Evolutionary conservation across 2,329 filamentous ascomycete species (phyloP).

Genomic region (Talaromyces sp.): DNA sequence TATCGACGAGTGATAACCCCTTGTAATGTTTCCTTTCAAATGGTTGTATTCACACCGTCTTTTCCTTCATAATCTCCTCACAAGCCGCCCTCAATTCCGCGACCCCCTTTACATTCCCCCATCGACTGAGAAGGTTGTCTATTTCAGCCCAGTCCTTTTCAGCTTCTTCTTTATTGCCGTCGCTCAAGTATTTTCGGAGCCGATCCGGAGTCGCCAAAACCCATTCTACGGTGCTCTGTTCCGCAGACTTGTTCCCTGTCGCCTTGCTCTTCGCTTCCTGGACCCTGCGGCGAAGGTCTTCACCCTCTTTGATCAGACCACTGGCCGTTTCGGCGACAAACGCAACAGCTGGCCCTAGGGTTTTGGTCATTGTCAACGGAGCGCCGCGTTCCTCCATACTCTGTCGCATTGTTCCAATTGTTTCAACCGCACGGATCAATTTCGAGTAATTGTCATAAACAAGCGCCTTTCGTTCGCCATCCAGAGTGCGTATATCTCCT

Average conservation of each 20-base stretch:
- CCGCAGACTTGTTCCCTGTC: conserved; percentile 17
- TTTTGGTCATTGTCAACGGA: conserved; percentile 42
- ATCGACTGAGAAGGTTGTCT: conserved; percentile 31
- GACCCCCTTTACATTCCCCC: conserved; percentile 40
- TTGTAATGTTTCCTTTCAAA: neutral
- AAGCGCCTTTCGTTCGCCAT: conserved; percentile 92
- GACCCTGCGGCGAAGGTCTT: conserved; percentile 27
- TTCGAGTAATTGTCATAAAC: conserved; percentile 99
- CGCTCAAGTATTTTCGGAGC: conserved; percentile 30
- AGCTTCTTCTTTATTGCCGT: conserved; percentile 35
- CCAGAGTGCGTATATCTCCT: conserved; percentile 75
- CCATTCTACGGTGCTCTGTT: conserved; percentile 42
- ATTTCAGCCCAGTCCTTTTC: conserved; percentile 39
- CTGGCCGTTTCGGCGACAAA: conserved; percentile 41
- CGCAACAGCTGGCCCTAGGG: conserved; percentile 34
- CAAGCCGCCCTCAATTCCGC: conserved; percentile 34
- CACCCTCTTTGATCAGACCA: conserved; percentile 33
- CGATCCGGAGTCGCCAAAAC: conserved; percentile 36
- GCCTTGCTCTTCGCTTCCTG: conserved; percentile 19
- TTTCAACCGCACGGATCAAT: conserved; percentile 91
- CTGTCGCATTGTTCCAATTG: conserved; percentile 65
- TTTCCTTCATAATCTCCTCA: conserved; percentile 29
- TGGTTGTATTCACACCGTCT: neutral
- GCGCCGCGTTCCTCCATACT: conserved; percentile 42
- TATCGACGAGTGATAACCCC: neutral